Conservation (phyloP, 78 protist genomes). For the Anaeramoeba ignava region DNA sequence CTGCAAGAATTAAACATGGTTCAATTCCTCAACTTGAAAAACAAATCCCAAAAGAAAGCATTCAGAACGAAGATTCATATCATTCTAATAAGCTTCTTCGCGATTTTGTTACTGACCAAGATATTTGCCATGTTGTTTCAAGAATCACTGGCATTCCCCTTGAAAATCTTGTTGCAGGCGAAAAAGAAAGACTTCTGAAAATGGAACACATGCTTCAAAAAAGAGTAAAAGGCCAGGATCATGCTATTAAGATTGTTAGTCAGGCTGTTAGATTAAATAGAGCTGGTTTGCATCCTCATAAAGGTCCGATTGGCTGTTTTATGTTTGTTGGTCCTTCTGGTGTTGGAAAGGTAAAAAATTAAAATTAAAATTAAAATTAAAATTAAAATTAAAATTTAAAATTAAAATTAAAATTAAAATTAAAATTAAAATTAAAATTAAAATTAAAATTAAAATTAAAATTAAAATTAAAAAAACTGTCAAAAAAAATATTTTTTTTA, state of each 20-base stretch:
- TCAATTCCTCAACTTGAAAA: neutral
- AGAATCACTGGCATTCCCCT: slow-evolving; percentile 95
- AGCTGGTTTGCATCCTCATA: slow-evolving; percentile 70
- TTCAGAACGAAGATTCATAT: too few species aligned
- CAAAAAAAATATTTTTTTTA: too few species aligned
- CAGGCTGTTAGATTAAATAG: slow-evolving; percentile 71
- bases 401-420: too few species aligned
- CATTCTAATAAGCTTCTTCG: neutral
- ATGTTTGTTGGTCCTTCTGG: slow-evolving; percentile 81
- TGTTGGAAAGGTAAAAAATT: too few species aligned
- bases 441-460: too few species aligned
- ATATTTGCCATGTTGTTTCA: slow-evolving; percentile 40
- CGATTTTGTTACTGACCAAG: slow-evolving; percentile 21
- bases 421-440: too few species aligned
- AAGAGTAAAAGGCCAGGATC: slow-evolving; percentile 90
- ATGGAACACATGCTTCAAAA: slow-evolving; percentile 50
- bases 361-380: too few species aligned
- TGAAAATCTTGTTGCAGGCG: slow-evolving; percentile 42
- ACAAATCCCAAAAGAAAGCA: neutral
- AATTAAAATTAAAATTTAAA: too few species aligned
- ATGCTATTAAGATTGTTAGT: slow-evolving; percentile 86
- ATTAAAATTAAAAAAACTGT: too few species aligned
- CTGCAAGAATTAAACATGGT: neutral
- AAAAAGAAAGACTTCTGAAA: slow-evolving; percentile 61
- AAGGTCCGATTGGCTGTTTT: slow-evolving; percentile 84